These are phyloP conservation scores for Alternaria solani DNA, from an alignment of 2,329 filamentous ascomycete species.

Conservation along the genomic window DNA sequence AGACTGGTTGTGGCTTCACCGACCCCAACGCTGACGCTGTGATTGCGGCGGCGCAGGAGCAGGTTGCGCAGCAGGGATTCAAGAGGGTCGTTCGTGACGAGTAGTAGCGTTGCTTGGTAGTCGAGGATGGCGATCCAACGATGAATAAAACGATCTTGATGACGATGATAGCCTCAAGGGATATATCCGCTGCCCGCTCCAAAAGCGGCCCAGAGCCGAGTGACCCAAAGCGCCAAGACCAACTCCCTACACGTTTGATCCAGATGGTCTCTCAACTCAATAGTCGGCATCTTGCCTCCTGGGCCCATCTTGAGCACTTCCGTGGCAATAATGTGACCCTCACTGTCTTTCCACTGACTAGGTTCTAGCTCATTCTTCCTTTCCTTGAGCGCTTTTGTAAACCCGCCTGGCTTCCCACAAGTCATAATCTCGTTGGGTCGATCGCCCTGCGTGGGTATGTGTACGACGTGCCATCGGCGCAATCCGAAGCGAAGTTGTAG, in stretches of 20 bases:
- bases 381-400: conserved; percentile 18
- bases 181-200: conserved; percentile 20
- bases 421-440: conserved; percentile 26
- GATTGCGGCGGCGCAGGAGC: conserved; percentile 42
- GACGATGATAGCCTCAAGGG: not conserved
- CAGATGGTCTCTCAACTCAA: conserved; percentile 30
- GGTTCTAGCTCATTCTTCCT: conserved; percentile 28
- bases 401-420: conserved; percentile 31
- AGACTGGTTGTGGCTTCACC: conserved; percentile 41
- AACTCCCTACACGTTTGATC: conserved; percentile 37
- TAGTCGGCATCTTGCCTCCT: conserved; percentile 30
- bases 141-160: not conserved
- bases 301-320: conserved; percentile 25
- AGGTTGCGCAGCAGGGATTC: conserved; percentile 41
- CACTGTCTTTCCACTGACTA: conserved; percentile 32
- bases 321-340: conserved; percentile 31
- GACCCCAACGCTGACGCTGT: conserved; percentile 39
- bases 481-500: conserved; percentile 29
- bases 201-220: conserved; percentile 36
- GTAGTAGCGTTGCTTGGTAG: conserved; percentile 5
- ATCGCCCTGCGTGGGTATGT: conserved; percentile 22
- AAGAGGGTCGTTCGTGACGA: conserved; percentile 31
- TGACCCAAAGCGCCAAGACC: conserved; percentile 34
- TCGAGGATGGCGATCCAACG: not conserved
- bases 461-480: conserved; percentile 29